Evolutionary conservation across 192 early-diverging fungal species (phyloP).

Genomic region (Umbelopsis isabellina): DNA sequence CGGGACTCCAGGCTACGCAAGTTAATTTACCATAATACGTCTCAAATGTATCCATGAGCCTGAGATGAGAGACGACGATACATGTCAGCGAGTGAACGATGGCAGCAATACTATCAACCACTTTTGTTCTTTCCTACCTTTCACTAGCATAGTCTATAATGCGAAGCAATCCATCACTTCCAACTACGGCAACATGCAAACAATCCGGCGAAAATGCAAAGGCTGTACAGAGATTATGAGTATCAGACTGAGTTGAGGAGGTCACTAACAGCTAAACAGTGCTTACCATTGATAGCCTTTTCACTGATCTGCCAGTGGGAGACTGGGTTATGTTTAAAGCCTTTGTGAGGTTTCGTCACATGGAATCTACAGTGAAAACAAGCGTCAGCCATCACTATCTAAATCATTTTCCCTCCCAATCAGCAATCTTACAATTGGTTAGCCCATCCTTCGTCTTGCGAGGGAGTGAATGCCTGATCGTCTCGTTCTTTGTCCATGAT

Average conservation of each 20-base stretch:
- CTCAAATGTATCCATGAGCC: conserved; percentile 74
- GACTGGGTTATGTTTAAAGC: conserved; percentile 79
- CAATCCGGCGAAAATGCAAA: conserved; percentile 87
- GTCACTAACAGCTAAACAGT: background rate
- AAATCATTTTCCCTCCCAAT: background rate
- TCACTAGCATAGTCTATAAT: conserved; percentile 77
- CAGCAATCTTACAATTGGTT: conserved; percentile 24
- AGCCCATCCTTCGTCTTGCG: conserved; percentile 26
- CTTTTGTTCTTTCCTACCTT: conserved; percentile 31
- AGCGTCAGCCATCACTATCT: background rate
- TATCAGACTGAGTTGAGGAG: background rate
- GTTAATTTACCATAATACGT: conserved; percentile 86
- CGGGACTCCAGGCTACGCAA: conserved; percentile 89
- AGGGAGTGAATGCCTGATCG: conserved; percentile 60
- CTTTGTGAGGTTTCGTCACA: conserved; percentile 60
- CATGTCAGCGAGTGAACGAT: background rate
- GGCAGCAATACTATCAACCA: background rate
- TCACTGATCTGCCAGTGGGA: conserved; percentile 77
- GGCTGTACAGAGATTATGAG: conserved; percentile 41
- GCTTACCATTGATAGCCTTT: conserved; percentile 72
- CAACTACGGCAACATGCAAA: conserved; percentile 77
- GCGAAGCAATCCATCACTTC: conserved; percentile 78
- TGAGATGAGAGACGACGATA: conserved; percentile 17
- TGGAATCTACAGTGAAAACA: conserved; percentile 49
- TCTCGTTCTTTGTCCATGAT: conserved; percentile 88